phyloP scores from a whole-genome alignment of 1,139 yeast genomes.

The Geotrichum reessii region DNA sequence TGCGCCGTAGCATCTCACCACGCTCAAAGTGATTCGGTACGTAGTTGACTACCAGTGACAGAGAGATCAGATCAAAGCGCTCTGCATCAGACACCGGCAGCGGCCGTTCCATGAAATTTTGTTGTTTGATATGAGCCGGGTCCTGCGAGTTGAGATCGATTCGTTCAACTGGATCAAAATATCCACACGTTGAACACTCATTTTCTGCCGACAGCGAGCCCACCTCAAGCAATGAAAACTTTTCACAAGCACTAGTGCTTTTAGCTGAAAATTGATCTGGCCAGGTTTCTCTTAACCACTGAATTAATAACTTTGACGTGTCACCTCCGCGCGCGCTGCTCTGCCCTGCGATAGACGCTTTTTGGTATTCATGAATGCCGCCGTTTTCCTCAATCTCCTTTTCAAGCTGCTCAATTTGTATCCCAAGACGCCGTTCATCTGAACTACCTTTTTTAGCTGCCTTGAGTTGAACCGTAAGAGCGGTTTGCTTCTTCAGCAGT shows the following conservation, averaged over 20 bases:
- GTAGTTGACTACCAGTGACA: conserved; percentile 82
- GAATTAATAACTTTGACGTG: conserved; percentile 66
- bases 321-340: conserved; percentile 77
- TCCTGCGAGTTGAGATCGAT: conserved; percentile 83
- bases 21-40: conserved; percentile 67
- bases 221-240: conserved; percentile 57
- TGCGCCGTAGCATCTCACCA: conserved; percentile 68
- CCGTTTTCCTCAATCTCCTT: conserved; percentile 23
- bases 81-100: conserved; percentile 45
- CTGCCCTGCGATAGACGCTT: conserved; percentile 87
- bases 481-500: conserved; percentile 31
- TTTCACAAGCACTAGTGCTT: not conserved
- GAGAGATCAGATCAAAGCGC: conserved; percentile 61
- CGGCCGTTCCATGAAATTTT: conserved; percentile 79
- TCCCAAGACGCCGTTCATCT: conserved; percentile 50
- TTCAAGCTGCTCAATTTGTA: conserved; percentile 65
- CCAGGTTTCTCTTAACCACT: conserved; percentile 51
- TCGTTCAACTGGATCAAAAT: conserved; percentile 42
- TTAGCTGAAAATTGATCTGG: not conserved
- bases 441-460: not conserved
- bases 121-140: conserved; percentile 54
- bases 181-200: conserved; percentile 48
- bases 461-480: conserved; percentile 21
- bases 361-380: conserved; percentile 62
- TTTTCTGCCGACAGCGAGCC: conserved; percentile 73